Evolutionary conservation across 2,329 filamentous ascomycete genomes (phyloP), one percentile per base, ranked within the genome.

Genomic region (Raffaelea deltoideospora): DNA sequence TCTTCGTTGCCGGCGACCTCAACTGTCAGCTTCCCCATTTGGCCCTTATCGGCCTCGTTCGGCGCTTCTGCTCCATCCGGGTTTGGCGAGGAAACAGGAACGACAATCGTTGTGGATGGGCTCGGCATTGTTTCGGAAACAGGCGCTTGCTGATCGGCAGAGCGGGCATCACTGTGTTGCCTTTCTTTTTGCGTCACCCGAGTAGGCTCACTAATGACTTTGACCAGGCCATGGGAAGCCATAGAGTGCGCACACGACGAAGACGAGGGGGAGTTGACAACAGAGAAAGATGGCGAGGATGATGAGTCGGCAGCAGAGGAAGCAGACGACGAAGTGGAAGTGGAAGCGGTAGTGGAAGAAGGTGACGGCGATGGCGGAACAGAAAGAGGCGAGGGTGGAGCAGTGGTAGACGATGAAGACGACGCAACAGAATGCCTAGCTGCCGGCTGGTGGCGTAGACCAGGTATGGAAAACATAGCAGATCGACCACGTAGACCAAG

Each of bases 1-100:
- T 76, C 64, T 47, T 56, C 57, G 48, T 70, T 63, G 43, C 57
- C 45, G 4, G 60, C 53, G 3, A 45, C 46, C 19, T 50, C 45
- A 3, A 50, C 53, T 41, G 21, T 24, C 5, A 32, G 4, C 6
- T 33, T 17, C 10, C 14, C 28, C 3, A 14, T 34, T n/a, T 20
- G 22, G 18, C 13, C 11, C 6, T 9, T 36, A 21, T 18, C 27
- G 27, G 13, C 15, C 8, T n/a, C 28, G 5, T 27, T 30, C 10
- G 15, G 23, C 14, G 19, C 19, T 10, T 21, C 34, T 15, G 41
- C 13, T 21, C 37, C 35, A 6, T 43, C 34, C 5, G 15, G 23
- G 26, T 11, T 29, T 30, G 10, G 17, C 7, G 33, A 24, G 8
- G 31, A 21, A 9, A 32, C 17, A 13, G 18, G 19, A 13, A 17